Conservation (phyloP, 768 basidiomycete genomes). For the Solioccasus polychromus region DNA sequence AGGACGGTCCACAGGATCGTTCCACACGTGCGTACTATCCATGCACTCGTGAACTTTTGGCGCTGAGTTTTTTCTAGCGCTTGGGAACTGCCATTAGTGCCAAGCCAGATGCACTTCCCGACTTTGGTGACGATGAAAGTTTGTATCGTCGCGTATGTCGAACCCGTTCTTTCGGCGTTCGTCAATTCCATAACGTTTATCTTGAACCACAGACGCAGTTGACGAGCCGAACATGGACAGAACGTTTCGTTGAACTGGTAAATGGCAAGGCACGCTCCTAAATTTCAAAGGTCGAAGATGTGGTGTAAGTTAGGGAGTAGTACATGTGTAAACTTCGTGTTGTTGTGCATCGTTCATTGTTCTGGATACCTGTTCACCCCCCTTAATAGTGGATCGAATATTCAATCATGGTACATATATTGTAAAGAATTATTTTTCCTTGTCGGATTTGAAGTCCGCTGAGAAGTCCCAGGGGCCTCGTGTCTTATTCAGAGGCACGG, state of each 20-base stretch:
- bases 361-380: no score
- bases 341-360: no score
- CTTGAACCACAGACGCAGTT: conserved; percentile 13
- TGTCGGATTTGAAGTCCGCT: no score
- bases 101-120: conserved; percentile 28
- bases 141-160: conserved; percentile 34
- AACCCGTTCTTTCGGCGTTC: neutral
- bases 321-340: no score
- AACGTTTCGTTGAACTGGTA: conserved; percentile 26
- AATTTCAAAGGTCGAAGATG: no score
- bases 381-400: no score
- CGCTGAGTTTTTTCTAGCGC: conserved; percentile 26
- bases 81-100: conserved; percentile 27
- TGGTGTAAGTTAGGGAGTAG: no score
- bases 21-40: conserved; percentile 35
- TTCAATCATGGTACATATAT: no score
- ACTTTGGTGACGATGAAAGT: conserved; percentile 31
- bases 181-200: neutral
- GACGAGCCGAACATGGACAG: conserved; percentile 22
- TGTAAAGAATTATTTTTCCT: no score
- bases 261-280: conserved; percentile 2
- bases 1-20: conserved; percentile 34
- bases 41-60: neutral
- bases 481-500: no score
- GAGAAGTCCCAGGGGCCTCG: no score